Conservation (phyloP, 345 rosid species). For the Lepidium aucheri region DNA sequence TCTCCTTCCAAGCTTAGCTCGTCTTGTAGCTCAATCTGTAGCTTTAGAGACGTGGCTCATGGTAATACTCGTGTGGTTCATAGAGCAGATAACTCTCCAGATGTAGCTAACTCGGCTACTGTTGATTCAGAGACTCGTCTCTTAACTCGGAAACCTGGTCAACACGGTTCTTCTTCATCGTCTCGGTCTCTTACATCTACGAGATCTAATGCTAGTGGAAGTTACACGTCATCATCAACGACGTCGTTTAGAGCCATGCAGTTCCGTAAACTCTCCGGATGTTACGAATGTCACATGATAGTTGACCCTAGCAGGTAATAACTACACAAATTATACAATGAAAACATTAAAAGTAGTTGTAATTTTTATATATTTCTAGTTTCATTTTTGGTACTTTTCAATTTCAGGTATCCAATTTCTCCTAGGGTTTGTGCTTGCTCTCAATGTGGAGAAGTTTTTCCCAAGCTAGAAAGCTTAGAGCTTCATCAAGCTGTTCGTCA, state of each 20-base stretch:
- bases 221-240: constrained; percentile 26
- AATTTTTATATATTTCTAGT: background rate
- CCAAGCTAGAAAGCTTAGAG: constrained; percentile 87
- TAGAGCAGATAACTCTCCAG: constrained; percentile 89
- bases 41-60: constrained; percentile 75
- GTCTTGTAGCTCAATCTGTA: constrained; percentile 87
- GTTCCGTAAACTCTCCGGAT: constrained; percentile 91
- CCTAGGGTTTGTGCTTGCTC: constrained; percentile 74
- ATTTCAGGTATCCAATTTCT: constrained; percentile 51
- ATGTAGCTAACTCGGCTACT: constrained; percentile 31
- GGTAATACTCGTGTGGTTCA: constrained; percentile 93
- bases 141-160: constrained; percentile 42
- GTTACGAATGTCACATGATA: constrained; percentile 90
- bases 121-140: constrained; percentile 58
- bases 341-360: background rate
- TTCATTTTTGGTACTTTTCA: background rate
- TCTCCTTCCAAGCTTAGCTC: constrained; percentile 41
- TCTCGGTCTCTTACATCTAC: constrained; percentile 43
- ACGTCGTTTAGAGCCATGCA: constrained; percentile 85
- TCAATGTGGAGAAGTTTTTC: constrained; percentile 93
- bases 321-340: background rate
- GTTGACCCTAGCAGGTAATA: constrained; percentile 88
- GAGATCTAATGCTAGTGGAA: constrained; percentile 41
- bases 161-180: constrained; percentile 31
- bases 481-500: constrained; percentile 97